phyloP scores from a whole-genome alignment of 768 basidiomycete genomes.

The Tephrocybe sp. region DNA sequence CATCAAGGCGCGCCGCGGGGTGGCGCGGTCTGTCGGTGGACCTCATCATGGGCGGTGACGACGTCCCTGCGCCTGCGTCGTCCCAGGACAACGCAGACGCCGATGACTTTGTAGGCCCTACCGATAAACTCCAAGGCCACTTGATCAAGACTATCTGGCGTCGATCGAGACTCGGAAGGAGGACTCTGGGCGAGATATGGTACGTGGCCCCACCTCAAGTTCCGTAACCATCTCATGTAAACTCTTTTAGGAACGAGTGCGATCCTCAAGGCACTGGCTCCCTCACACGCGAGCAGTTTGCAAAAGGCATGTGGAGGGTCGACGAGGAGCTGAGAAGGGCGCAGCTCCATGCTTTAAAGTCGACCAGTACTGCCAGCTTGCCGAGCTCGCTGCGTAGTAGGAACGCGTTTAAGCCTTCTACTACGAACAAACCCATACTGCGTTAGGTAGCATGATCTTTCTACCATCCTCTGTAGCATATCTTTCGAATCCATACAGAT shows the following conservation, averaged over 20 bases:
- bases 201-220: slow-evolving; percentile 28
- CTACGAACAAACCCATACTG: slow-evolving; percentile 27
- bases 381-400: slow-evolving; percentile 24
- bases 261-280: slow-evolving; percentile 55
- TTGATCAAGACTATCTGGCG: slow-evolving; percentile 65
- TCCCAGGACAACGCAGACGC: slow-evolving; percentile 22
- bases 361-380: slow-evolving; percentile 25
- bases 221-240: background rate
- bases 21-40: slow-evolving; percentile 78
- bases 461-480: too few relatives aligned
- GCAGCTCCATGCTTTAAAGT: slow-evolving; percentile 39
- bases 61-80: slow-evolving; percentile 10
- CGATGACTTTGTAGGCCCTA: slow-evolving; percentile 34
- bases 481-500: too few relatives aligned
- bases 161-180: slow-evolving; percentile 53
- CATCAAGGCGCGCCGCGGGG: slow-evolving; percentile 56
- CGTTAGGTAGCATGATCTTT: too few relatives aligned
- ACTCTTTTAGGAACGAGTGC: slow-evolving; percentile 61
- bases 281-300: slow-evolving; percentile 67
- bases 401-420: slow-evolving; percentile 11
- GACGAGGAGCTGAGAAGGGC: slow-evolving; percentile 78
- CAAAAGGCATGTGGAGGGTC: slow-evolving; percentile 83
- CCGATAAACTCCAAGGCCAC: slow-evolving; percentile 54
- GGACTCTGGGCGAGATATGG: slow-evolving; percentile 66
- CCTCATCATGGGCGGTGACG: slow-evolving; percentile 47